Percentiles rank a stretch among this genome's conserved stretches.
phyloP scores from a whole-genome alignment of 805 yeast genomes.

The Groenewaldozyma salmanticensis region DNA sequence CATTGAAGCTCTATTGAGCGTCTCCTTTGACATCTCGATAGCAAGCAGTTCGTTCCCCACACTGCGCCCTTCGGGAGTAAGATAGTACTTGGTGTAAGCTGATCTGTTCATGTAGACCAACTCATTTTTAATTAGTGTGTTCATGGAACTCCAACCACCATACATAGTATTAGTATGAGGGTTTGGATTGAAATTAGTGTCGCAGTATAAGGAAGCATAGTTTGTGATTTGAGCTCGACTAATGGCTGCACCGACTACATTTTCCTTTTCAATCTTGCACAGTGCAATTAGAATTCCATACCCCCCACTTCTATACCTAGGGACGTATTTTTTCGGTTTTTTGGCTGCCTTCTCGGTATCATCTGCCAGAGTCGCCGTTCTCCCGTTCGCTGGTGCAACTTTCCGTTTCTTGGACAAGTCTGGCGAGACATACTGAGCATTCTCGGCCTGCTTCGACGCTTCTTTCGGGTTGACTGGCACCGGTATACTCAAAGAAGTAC shows the following conservation, averaged over 20 bases:
- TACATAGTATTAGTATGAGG: conserved; percentile 8
- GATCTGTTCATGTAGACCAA: conserved; percentile 38
- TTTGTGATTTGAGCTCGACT: conserved; percentile 49
- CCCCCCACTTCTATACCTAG: conserved; percentile 69
- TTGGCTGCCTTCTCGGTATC: conserved; percentile 3
- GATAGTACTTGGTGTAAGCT: conserved; percentile 44
- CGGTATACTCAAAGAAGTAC: conserved; percentile 41
- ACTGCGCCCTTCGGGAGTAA: conserved; percentile 53
- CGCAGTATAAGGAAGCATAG: conserved; percentile 32
- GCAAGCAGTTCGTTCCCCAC: conserved; percentile 51
- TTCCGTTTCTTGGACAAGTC: too few species aligned
- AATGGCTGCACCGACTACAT: conserved; percentile 39
- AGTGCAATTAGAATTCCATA: conserved; percentile 69
- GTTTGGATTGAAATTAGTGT: conserved; percentile 31
- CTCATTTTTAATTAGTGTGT: conserved; percentile 51
- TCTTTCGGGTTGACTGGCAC: conserved; percentile 33
- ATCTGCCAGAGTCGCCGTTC: conserved; percentile 3
- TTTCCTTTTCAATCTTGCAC: conserved; percentile 24
- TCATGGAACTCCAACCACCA: conserved; percentile 31
- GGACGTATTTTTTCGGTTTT: conserved; percentile 42
- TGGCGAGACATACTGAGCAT: conserved; percentile 6
- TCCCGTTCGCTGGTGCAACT: not conserved
- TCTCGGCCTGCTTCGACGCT: not conserved
- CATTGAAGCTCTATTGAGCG: too few species aligned
- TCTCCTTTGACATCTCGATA: not conserved